phyloP scores from a whole-genome alignment of 2,329 filamentous ascomycete species.

The Meredithiella fracta region DNA sequence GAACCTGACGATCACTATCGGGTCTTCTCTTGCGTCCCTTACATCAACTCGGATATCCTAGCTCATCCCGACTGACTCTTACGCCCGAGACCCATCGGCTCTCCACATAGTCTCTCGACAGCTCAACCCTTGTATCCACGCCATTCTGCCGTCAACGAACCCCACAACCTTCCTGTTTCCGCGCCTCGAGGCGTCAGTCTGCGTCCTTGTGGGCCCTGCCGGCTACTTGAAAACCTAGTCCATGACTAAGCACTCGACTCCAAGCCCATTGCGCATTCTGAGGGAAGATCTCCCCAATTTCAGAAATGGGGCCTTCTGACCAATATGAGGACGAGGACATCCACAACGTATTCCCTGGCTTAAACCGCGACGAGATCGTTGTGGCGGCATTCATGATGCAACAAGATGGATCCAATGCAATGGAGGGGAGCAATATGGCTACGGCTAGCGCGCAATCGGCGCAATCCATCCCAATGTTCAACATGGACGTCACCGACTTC shows the following conservation, averaged over 20 bases:
- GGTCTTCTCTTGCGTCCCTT: background rate
- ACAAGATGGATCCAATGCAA: background rate
- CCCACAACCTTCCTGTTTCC: too few relatives aligned
- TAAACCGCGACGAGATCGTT: constrained; percentile 15
- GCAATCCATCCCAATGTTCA: background rate
- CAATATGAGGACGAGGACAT: background rate
- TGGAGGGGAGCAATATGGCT: background rate
- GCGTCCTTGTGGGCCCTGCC: too few relatives aligned
- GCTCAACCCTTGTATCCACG: background rate
- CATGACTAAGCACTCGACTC: too few relatives aligned
- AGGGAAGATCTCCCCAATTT: too few relatives aligned
- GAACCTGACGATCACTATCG: background rate
- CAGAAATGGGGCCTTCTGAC: background rate
- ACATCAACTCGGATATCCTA: background rate
- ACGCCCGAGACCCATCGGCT: background rate
- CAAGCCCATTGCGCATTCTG: too few relatives aligned
- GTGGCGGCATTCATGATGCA: constrained; percentile 11
- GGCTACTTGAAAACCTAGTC: too few relatives aligned
- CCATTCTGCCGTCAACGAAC: too few relatives aligned
- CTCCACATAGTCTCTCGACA: background rate
- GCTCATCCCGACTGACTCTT: background rate
- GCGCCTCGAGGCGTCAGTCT: too few relatives aligned
- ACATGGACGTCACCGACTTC: background rate
- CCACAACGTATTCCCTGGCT: constrained; percentile 9
- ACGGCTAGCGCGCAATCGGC: background rate